Evolutionary conservation across 148 eudicot species (phyloP), one percentile per base, ranked within the genome.

Genomic region (Pharnaceum exiguum): DNA sequence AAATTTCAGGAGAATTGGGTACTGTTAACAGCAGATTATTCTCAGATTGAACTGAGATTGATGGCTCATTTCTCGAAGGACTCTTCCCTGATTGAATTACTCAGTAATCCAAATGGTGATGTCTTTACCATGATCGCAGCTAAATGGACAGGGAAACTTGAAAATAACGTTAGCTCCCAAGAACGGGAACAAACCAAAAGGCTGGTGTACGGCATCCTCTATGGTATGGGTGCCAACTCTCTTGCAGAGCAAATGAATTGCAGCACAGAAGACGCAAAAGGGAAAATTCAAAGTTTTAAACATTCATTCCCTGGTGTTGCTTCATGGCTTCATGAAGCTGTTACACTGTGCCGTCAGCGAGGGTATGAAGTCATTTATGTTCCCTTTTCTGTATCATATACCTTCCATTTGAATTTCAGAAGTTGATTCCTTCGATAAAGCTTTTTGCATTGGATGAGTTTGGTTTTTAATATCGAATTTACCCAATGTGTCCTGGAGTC

Each of bases 1-100:
- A 57, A 19, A 53, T 71, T 75, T 55, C 95, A 94, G 99, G 99
- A 86, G 25, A 81, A 83, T 21, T 83, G 96, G 99, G 55, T 94
- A 59, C 83, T 89, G 16, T 58, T 94, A 56, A 77, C 95, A 11
- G 99, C 99, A 47, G 99, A 93, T 82, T 93, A 93, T 83, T 93
- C 91, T 59, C 99, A 93, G 77, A 89, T 93, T 74, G 99, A 93
- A 71, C 62, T 94, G 53, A 73, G 99, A 66, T 68, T 94, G 50
- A 94, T 94, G 99, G 96, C 99, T 44, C 99, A 94, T 71, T 94
- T 94, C 77, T 89, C 99, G 9, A 78, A 72, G 72, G 99, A 94
- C 71, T 30, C 75, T 29, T 80, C 80, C 16, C 75, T 94, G 53
- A 82, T 89, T 57, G 82, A 82, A 58, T 82, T 93, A 29, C 91